These are phyloP conservation scores for Sporopachydermia cereana DNA, from an alignment of 1,139 yeast genomes.

Conservation along the genomic window DNA sequence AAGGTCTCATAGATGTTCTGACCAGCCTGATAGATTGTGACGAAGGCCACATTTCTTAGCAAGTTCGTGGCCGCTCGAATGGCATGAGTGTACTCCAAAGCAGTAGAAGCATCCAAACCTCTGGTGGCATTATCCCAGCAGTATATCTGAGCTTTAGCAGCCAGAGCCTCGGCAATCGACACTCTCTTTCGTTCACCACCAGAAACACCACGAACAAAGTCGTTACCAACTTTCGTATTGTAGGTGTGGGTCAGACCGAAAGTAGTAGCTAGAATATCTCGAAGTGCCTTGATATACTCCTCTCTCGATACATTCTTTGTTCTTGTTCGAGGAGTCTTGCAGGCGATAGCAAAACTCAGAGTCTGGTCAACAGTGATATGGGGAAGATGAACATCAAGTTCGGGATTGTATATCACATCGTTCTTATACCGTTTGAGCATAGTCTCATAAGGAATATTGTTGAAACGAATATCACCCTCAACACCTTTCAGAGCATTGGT, in stretches of 20 bases:
- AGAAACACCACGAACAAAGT: slow-evolving; percentile 32
- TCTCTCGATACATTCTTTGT: slow-evolving; percentile 25
- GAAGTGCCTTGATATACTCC: slow-evolving; percentile 24
- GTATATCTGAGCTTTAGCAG: slow-evolving; percentile 34
- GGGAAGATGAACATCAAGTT: slow-evolving; percentile 40
- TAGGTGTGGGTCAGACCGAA: slow-evolving; percentile 33
- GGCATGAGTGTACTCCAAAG: slow-evolving; percentile 37
- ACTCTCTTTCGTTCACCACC: slow-evolving; percentile 37
- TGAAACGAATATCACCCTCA: slow-evolving; percentile 36
- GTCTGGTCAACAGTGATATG: slow-evolving; percentile 38
- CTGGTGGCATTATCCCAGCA: slow-evolving; percentile 48
- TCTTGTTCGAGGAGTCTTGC: slow-evolving; percentile 24
- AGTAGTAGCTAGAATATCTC: slow-evolving; percentile 27
- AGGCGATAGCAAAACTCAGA: slow-evolving; percentile 25
- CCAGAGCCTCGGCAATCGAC: slow-evolving; percentile 36
- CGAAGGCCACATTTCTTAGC: slow-evolving; percentile 29
- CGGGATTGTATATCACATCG: slow-evolving; percentile 49
- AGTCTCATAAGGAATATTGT: slow-evolving; percentile 38
- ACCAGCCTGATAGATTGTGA: slow-evolving; percentile 39
- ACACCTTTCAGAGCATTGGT: slow-evolving; percentile 29
- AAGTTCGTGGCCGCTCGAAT: slow-evolving; percentile 29
- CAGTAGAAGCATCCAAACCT: slow-evolving; percentile 39
- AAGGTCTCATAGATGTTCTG: slow-evolving; percentile 36
- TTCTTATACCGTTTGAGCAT: slow-evolving; percentile 38
- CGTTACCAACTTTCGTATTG: slow-evolving; percentile 32